A percentile compares a stretch with the other conserved stretches of the same genome.
These are phyloP conservation scores for Sarocladium kiliense DNA, from an alignment of 2,329 filamentous ascomycete genomes.

Conservation along the genomic window DNA sequence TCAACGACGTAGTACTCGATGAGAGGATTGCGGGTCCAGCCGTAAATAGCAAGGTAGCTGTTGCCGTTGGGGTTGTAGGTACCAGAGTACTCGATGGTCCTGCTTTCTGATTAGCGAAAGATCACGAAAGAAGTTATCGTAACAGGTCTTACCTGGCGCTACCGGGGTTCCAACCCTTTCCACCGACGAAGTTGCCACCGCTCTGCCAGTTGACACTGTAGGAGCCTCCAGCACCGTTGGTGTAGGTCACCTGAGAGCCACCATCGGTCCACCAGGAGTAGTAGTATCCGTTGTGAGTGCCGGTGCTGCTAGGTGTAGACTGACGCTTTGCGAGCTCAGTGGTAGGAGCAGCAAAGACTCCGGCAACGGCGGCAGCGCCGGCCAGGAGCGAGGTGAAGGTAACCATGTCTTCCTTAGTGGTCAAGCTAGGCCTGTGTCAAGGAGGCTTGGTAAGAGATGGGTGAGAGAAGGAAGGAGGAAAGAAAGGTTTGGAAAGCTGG, in stretches of 20 bases:
- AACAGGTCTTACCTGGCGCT: slow-evolving; percentile 43
- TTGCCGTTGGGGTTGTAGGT: slow-evolving; percentile 25
- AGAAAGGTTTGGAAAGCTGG: neutral
- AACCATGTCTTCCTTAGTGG: slow-evolving; percentile 25
- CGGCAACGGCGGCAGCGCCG: slow-evolving; percentile 24
- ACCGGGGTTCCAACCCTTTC: slow-evolving; percentile 55
- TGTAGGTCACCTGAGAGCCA: slow-evolving; percentile 37
- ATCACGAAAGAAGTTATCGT: no score
- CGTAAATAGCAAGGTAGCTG: slow-evolving; percentile 28
- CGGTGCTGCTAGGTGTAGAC: slow-evolving; percentile 29
- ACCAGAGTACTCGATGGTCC: slow-evolving; percentile 32
- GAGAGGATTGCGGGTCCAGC: slow-evolving; percentile 28
- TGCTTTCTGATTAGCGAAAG: slow-evolving; percentile 8
- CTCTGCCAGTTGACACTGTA: slow-evolving; percentile 41
- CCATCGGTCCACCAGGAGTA: slow-evolving; percentile 46
- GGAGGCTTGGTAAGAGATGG: neutral
- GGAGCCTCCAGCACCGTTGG: slow-evolving; percentile 34
- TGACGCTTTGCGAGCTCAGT: slow-evolving; percentile 14
- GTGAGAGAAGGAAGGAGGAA: neutral
- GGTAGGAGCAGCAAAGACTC: slow-evolving; percentile 19
- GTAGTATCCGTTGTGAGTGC: slow-evolving; percentile 36
- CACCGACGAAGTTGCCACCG: slow-evolving; percentile 49
- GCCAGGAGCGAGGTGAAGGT: slow-evolving; percentile 31
- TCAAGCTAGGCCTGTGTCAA: neutral
- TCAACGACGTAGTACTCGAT: slow-evolving; percentile 28